Conservation (phyloP, 345 rosid genomes). For the Eucalyptus urophylla region DNA sequence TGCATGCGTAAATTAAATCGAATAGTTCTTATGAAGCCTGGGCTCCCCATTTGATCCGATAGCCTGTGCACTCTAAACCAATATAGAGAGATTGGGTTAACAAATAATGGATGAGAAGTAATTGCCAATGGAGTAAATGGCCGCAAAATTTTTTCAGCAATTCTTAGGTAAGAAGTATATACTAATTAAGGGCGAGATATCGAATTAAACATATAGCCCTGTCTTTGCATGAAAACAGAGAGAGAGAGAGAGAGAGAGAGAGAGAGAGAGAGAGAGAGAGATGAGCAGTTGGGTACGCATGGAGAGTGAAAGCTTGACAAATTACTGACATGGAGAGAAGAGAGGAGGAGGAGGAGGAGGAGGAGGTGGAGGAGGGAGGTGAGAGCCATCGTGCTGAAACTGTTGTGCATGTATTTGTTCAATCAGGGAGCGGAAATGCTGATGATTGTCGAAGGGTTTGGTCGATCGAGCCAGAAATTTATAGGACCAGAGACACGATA, state of each 20-base stretch:
- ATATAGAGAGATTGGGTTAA: not conserved
- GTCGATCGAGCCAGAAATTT: not conserved
- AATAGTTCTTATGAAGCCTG: not conserved
- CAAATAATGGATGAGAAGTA: not conserved
- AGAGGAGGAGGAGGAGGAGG: not conserved
- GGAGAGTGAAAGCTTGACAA: not conserved
- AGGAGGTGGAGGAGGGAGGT: not conserved
- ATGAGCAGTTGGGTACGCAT: not conserved
- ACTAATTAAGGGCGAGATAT: not conserved
- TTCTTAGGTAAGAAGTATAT: not conserved
- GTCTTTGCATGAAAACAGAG: not conserved
- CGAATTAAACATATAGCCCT: not conserved
- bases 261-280: not conserved
- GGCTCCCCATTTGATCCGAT: not conserved
- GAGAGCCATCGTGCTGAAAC: not conserved
- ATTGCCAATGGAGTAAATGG: not conserved
- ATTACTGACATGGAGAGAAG: not conserved
- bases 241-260: no score
- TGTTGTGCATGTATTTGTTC: not conserved
- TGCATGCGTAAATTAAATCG: not conserved
- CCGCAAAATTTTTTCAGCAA: not conserved
- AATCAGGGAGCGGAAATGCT: not conserved
- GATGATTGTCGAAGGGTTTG: not conserved
- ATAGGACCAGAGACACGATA: not conserved
- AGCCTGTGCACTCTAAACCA: not conserved